Evolutionary conservation across 805 yeast species (phyloP).

Genomic region (Metschnikowia anglica): DNA sequence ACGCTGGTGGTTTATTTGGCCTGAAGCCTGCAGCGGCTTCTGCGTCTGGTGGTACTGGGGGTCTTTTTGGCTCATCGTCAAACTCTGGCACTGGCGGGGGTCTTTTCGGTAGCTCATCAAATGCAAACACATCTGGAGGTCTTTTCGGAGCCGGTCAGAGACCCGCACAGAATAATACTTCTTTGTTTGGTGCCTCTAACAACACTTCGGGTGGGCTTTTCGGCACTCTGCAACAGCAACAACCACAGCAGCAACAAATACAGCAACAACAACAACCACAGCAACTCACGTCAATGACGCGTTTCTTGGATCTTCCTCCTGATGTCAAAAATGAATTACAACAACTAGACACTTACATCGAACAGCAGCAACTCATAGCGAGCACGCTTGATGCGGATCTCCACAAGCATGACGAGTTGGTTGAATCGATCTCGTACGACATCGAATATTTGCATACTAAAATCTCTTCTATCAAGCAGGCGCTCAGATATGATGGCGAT

Average conservation of each 20-base stretch:
- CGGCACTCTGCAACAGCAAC: slow-evolving; percentile 14
- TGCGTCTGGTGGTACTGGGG: slow-evolving; percentile 5
- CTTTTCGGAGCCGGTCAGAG: slow-evolving; percentile 32
- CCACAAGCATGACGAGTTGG: slow-evolving; percentile 59
- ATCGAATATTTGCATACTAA: slow-evolving; percentile 60
- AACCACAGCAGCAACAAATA: slow-evolving; percentile 31
- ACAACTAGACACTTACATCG: slow-evolving; percentile 68
- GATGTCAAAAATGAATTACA: slow-evolving; percentile 66
- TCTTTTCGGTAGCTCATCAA: slow-evolving; percentile 25
- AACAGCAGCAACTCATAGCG: slow-evolving; percentile 69
- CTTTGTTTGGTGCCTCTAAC: slow-evolving; percentile 16
- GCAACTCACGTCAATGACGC: slow-evolving; percentile 67
- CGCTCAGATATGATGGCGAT: slow-evolving; percentile 49
- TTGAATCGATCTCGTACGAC: slow-evolving; percentile 73
- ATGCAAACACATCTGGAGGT: slow-evolving; percentile 22
- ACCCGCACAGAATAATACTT: slow-evolving; percentile 6
- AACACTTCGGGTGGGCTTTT: slow-evolving; percentile 16
- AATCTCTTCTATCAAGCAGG: slow-evolving; percentile 64
- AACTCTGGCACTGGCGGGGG: slow-evolving; percentile 15
- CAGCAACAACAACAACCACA: slow-evolving; percentile 46
- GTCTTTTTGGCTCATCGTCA: slow-evolving; percentile 12
- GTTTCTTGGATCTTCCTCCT: slow-evolving; percentile 73
- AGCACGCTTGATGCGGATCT: slow-evolving; percentile 63
- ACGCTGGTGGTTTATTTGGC: slow-evolving; percentile 11
- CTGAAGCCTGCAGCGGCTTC: slow-evolving; percentile 12